Percentiles rank a stretch among this genome's conserved stretches.
Conservation (phyloP, 176 grass and related monocot species). For the Bromus sterilis region DNA sequence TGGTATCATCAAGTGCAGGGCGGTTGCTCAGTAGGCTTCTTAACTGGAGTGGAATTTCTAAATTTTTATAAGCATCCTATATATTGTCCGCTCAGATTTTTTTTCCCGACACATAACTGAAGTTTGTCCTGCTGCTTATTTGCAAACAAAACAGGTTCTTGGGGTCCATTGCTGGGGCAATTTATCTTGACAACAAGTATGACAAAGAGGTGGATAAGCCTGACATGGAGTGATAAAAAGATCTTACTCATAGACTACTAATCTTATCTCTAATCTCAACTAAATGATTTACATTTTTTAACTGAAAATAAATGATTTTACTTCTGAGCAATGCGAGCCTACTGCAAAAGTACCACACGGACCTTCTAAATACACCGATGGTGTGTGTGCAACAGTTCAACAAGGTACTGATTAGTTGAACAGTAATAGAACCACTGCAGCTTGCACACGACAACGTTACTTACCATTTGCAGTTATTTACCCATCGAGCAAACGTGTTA, state of each 20-base stretch:
- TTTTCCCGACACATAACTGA: not conserved
- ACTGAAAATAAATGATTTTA: not conserved
- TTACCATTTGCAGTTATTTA: not conserved
- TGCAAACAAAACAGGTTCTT: slow-evolving; percentile 46
- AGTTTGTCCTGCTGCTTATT: not conserved
- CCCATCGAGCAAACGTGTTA: not conserved
- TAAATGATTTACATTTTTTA: not conserved
- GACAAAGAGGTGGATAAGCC: slow-evolving; percentile 44
- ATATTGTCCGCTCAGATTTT: not conserved
- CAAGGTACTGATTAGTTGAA: not conserved
- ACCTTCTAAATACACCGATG: not conserved
- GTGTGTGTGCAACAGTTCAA: no score
- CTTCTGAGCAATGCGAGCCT: not conserved
- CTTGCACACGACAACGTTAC: not conserved
- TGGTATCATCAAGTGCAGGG: not conserved
- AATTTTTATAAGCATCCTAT: not conserved
- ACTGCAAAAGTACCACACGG: no score
- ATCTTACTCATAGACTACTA: not conserved
- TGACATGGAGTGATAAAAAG: no score
- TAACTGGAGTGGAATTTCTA: not conserved
- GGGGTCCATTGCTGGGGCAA: slow-evolving; percentile 68
- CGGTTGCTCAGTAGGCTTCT: not conserved
- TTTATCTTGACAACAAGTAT: slow-evolving; percentile 45
- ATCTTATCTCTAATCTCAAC: not conserved
- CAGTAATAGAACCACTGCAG: not conserved